These are phyloP conservation scores for Carnegiea gigantea DNA, from an alignment of 179 eudicot genomes.

Conservation along the genomic window DNA sequence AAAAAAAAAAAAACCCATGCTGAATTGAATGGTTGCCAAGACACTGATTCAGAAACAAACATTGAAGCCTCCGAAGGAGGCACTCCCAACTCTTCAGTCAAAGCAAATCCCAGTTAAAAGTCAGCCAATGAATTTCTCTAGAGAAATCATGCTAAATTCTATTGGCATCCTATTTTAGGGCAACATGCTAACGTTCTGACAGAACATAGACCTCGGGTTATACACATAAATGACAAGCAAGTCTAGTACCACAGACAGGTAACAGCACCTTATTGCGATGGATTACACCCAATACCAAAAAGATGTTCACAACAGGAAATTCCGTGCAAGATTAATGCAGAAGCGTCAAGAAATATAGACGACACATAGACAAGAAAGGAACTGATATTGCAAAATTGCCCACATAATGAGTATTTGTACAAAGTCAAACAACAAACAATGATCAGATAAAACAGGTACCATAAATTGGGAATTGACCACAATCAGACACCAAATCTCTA, in stretches of 20 bases:
- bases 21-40: too few relatives aligned
- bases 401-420: too few relatives aligned
- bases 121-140: not conserved
- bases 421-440: too few relatives aligned
- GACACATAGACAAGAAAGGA: too few relatives aligned
- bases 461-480: too few relatives aligned
- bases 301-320: not conserved
- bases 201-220: not conserved
- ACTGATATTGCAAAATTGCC: not conserved
- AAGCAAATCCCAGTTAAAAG: not conserved
- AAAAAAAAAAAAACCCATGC: not conserved
- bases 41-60: not conserved
- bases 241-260: not conserved
- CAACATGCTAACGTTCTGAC: not conserved
- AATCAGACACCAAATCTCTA: too few relatives aligned
- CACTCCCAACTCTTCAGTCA: not conserved
- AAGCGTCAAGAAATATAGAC: too few relatives aligned
- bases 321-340: not conserved
- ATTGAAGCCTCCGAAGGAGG: not conserved
- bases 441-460: too few relatives aligned
- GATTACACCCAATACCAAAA: not conserved
- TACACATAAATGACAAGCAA: not conserved
- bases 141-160: not conserved
- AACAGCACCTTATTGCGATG: not conserved
- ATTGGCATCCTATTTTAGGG: not conserved